Percentiles rank a stretch among this genome's conserved stretches.
These are phyloP conservation scores for Citrus mangshanensis DNA, from an alignment of 345 rosid genomes.

Conservation along the genomic window DNA sequence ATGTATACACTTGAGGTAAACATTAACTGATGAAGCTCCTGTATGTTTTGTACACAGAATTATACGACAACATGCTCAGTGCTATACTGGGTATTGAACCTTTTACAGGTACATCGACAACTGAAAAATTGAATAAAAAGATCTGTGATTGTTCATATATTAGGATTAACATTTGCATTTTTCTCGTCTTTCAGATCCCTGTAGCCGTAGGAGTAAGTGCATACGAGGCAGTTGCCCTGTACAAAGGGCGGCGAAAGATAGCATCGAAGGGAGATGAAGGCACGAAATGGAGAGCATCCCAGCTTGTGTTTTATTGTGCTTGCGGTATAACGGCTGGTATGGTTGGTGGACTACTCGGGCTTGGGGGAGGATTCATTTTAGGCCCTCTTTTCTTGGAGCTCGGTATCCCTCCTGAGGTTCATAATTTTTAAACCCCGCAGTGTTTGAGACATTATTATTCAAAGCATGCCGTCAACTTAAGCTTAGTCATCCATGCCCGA, in stretches of 20 bases:
- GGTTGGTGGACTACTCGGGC: slow-evolving; percentile 48
- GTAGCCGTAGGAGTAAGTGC: slow-evolving; percentile 32
- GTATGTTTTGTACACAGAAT: slow-evolving; percentile 24
- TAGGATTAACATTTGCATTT: not conserved
- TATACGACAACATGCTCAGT: slow-evolving; percentile 35
- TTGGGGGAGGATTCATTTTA: slow-evolving; percentile 47
- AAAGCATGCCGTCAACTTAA: not conserved
- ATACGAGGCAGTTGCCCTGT: slow-evolving; percentile 36
- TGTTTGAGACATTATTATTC: not conserved
- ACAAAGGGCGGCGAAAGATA: slow-evolving; percentile 37
- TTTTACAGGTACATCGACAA: slow-evolving; percentile 29
- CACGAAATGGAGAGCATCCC: slow-evolving; percentile 21
- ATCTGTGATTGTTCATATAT: not conserved
- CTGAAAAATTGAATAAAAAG: not conserved
- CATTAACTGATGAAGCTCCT: slow-evolving; percentile 3
- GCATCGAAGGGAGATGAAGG: slow-evolving; percentile 34
- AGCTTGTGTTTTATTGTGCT: slow-evolving; percentile 23
- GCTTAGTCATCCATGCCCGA: not conserved
- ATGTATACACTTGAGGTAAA: slow-evolving; percentile 1
- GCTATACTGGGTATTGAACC: slow-evolving; percentile 35
- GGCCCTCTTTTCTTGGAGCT: slow-evolving; percentile 45
- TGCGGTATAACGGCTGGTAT: slow-evolving; percentile 36
- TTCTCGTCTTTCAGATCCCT: slow-evolving; percentile 27
- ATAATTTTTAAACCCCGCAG: not conserved
- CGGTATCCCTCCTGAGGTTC: slow-evolving; percentile 45